Conservation (phyloP, 495 filamentous ascomycete species). For the Penicillium samsonianum region DNA sequence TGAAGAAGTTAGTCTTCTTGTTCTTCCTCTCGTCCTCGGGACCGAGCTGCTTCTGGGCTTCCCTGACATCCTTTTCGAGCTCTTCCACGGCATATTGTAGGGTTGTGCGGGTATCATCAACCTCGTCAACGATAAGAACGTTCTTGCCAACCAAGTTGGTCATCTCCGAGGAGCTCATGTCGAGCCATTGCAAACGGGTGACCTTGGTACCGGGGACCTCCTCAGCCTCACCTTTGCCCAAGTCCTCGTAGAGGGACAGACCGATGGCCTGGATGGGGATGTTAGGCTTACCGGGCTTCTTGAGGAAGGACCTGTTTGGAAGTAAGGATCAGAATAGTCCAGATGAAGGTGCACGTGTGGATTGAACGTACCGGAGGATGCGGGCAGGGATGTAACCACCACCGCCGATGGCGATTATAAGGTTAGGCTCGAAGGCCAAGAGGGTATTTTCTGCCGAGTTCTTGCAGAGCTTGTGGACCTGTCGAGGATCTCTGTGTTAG, state of each 20-base stretch:
- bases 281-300: constrained; percentile 81
- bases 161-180: constrained; percentile 87
- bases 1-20: constrained; percentile 80
- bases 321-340: background rate
- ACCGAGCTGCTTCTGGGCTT: constrained; percentile 71
- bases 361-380: constrained; percentile 70
- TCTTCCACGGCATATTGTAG: constrained; percentile 96
- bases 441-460: constrained; percentile 78
- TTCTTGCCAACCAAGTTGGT: constrained; percentile 93
- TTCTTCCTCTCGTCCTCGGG: constrained; percentile 65
- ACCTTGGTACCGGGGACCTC: constrained; percentile 89
- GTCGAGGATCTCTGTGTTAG: constrained; percentile 10
- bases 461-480: constrained; percentile 98
- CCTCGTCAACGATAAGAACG: constrained; percentile 97
- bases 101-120: constrained; percentile 96
- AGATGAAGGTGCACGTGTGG: background rate
- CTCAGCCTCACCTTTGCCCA: constrained; percentile 49
- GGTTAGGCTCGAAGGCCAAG: constrained; percentile 79
- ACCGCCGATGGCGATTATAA: constrained; percentile 98
- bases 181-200: constrained; percentile 97
- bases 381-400: constrained; percentile 97
- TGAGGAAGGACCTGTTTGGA: constrained; percentile 78
- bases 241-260: constrained; percentile 91
- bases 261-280: constrained; percentile 99
- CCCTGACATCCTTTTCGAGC: constrained; percentile 93